These are phyloP conservation scores for Toxicodendron radicans DNA, from an alignment of 345 rosid genomes.

Conservation along the genomic window DNA sequence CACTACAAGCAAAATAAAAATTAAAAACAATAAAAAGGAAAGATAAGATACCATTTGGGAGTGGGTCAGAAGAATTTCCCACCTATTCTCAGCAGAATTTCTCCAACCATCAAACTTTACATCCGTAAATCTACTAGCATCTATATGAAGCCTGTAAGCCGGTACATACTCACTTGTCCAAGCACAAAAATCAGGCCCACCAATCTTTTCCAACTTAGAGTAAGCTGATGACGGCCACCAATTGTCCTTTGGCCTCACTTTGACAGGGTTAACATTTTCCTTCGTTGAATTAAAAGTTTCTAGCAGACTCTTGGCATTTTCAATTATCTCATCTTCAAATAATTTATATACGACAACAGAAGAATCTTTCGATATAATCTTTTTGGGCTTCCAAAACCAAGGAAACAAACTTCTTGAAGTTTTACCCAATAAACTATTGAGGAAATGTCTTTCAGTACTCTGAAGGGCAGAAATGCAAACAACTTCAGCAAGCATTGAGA, in stretches of 20 bases:
- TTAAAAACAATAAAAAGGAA: conserved; percentile 9
- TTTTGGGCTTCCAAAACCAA: conserved; percentile 47
- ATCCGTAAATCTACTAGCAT: conserved; percentile 47
- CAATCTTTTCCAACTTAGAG: conserved; percentile 62
- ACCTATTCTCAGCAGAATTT: conserved; percentile 47
- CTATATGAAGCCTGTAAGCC: conserved; percentile 64
- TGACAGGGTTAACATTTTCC: conserved; percentile 29
- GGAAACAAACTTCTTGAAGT: conserved; percentile 32
- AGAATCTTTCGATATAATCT: conserved; percentile 59
- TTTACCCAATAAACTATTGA: conserved; percentile 38
- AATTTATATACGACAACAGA: conserved; percentile 54
- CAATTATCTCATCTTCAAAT: conserved; percentile 61
- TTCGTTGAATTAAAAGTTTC: conserved; percentile 48
- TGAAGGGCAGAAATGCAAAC: conserved; percentile 62
- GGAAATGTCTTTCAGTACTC: conserved; percentile 55
- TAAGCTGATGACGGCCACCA: conserved; percentile 60
- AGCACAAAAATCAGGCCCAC: conserved; percentile 69
- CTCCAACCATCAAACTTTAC: conserved; percentile 83
- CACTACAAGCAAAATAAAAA: conserved; percentile 3
- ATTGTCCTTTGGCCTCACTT: conserved; percentile 31
- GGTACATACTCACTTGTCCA: conserved; percentile 78
- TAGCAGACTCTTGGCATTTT: conserved; percentile 50
- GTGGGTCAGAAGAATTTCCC: conserved; percentile 87
- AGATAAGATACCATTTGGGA: conserved; percentile 77
- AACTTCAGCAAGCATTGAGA: conserved; percentile 77